Evolutionary conservation across 305 asterid species (phyloP).

Genomic region (Andrographis paniculata): DNA sequence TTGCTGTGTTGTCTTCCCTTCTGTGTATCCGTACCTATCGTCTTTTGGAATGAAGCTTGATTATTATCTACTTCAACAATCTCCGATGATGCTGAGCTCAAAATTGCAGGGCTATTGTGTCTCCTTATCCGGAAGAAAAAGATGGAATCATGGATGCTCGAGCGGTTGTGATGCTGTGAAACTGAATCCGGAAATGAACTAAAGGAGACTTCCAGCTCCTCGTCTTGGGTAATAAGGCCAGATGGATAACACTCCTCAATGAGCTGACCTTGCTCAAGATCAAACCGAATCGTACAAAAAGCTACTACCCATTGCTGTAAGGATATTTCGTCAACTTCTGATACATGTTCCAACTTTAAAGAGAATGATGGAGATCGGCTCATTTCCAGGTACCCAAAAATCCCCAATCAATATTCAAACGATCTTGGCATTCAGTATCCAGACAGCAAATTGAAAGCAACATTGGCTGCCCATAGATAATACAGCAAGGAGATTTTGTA

Average conservation of each 20-base stretch:
- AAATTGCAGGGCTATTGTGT: constrained; percentile 30
- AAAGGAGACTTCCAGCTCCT: constrained; percentile 91
- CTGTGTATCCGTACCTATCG: constrained; percentile 23
- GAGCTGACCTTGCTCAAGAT: constrained; percentile 95
- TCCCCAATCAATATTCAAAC: constrained; percentile 28
- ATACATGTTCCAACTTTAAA: constrained; percentile 50
- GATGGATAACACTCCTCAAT: constrained; percentile 93
- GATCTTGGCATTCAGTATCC: constrained; percentile 25
- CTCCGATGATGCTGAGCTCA: constrained; percentile 34
- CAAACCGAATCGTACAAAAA: constrained; percentile 85
- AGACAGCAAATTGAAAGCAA: constrained; percentile 17
- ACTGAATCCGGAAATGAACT: constrained; percentile 97
- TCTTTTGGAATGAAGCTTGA: constrained; percentile 21
- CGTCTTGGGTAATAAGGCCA: constrained; percentile 65
- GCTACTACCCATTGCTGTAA: constrained; percentile 81
- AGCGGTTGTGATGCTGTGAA: constrained; percentile 77
- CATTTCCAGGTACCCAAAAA: constrained; percentile 43
- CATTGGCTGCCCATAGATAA: constrained; percentile 12
- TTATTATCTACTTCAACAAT: constrained; percentile 43
- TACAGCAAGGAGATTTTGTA: neutral
- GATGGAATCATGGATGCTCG: constrained; percentile 88
- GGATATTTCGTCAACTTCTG: constrained; percentile 59
- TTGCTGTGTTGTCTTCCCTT: constrained; percentile 27
- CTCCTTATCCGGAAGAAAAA: constrained; percentile 81
- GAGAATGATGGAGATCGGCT: constrained; percentile 87